Base-by-base conservation (phyloP, 768 basidiomycete species). In the Leccinum uliginosum region DNA sequence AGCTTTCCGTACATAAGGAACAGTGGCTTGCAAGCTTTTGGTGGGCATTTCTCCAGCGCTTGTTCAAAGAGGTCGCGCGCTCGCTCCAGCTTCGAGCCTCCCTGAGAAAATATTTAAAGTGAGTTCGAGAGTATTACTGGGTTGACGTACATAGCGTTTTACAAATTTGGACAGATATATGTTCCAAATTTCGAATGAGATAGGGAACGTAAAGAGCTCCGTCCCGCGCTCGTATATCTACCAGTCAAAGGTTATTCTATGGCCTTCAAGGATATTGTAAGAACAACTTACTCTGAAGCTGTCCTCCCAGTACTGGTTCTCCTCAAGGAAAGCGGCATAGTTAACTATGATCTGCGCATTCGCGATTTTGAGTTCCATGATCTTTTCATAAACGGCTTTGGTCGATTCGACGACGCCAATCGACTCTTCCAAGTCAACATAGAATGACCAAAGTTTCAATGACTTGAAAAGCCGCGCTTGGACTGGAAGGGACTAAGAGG, bases 141-240 rank as follows among this genome's bases (percentile, higher is more conserved):
- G 21, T 46, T 46, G 6, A 80, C 89, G 69, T 64, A 95, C 93
- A 74, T 95, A 98, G 74, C 97, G 90, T 73, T 93, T 94, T 57
- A 95, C 83, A 70, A 99, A 99, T 73, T 98, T 98, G 45, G 92
- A 87, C 19, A 99, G 75, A 72, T 98, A 99, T 53, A 97, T 97
- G 71, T 99, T 98, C 96, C 97, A 98, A 61, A 99, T 86, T 74
- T 99, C 97, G 71, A 98, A 98, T 4, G 93, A 95, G 59, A 98
- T 86, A 0, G 97, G 97, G 80, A 92, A 98, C 9, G 95, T 96
- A 78, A 98, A 98, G 29, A 98, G 76, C 61, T 98, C 96, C 10
- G 96, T 93, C 48, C 97, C 97, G 24, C 95, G 86, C 70, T 98
- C 97, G 69, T 98, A 99, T 24, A 96, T 89, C 89, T 91, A 50